Percentiles rank a stretch among this genome's conserved stretches.
Conservation (phyloP, 2,329 filamentous ascomycete species). For the Xylogone sp. region DNA sequence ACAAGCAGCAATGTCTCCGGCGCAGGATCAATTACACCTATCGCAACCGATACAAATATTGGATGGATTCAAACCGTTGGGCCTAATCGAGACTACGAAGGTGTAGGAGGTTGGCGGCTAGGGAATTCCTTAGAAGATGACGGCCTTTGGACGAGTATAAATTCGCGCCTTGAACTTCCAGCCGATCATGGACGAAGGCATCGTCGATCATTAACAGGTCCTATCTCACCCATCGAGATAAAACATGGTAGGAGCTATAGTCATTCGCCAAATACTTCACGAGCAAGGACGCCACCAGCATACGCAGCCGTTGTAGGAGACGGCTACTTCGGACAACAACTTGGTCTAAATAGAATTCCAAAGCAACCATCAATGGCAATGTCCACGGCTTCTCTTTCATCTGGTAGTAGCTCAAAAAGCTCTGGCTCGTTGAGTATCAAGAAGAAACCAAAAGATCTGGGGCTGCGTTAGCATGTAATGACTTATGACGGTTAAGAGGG, state of each 20-base stretch:
- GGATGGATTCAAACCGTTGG: constrained; percentile 45
- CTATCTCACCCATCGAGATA: constrained; percentile 14
- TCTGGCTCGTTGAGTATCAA: constrained; percentile 22
- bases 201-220: constrained; percentile 35
- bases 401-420: constrained; percentile 21
- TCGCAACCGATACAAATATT: constrained; percentile 26
- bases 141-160: constrained; percentile 46
- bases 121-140: constrained; percentile 32
- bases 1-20: constrained; percentile 28
- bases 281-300: constrained; percentile 43
- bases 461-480: neutral
- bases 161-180: constrained; percentile 47
- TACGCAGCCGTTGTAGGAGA: constrained; percentile 5
- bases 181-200: constrained; percentile 37
- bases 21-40: constrained; percentile 24
- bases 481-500: neutral
- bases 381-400: constrained; percentile 12
- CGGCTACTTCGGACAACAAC: constrained; percentile 16
- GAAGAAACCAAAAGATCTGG: constrained; percentile 8
- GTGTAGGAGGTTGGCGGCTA: constrained; percentile 55
- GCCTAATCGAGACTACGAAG: constrained; percentile 54
- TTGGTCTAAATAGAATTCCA: constrained; percentile 9
- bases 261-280: constrained; percentile 43
- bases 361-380: constrained; percentile 13
- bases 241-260: constrained; percentile 23